Evolutionary conservation across 2,329 filamentous ascomycete species (phyloP), one percentile per base, ranked within the genome.

Genomic region (Cryphonectria japonica): DNA sequence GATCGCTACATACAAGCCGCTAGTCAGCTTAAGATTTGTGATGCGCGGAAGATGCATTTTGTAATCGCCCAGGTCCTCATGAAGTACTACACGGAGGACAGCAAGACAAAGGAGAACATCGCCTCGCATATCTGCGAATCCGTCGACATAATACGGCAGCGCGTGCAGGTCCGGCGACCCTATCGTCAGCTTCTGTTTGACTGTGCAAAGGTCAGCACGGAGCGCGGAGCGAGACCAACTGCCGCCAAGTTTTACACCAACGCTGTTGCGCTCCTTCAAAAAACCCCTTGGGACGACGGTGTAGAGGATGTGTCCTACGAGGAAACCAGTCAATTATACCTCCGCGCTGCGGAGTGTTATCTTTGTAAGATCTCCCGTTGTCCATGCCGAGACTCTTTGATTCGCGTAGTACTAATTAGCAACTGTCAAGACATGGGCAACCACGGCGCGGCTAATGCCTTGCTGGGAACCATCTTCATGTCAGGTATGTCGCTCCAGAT

Each of bases 1-100:
- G 95, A 98, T 79, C 89, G 95, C 67, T 97, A 97, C 76, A 87
- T 94, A 66, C 90, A 92, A 78, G 93, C 93, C 22, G 90, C 93
- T 7, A 85, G 88, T 19, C 86, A 88, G 6, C 83, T 97, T 67
- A 89, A 88, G 73, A 90, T 95, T 77, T 90, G 88, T 76, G 89
- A 92, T 69, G 83, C 87, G 32, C 84, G 87, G 29, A 92, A 92
- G 75, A 98, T 98, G 95, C 94, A 98, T 80, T 98, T 95, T 76
- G 89, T 94, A 62, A 93, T 98, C 76, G 92, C 93, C 0, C 91
- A 93, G 77, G 92, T 91, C 0, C 88, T 98, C 74, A 88, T 95
- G 79, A 92, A 92, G 75, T 91, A 94, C 75, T 89, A 87, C 72
- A 78, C 83, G 9, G 80, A 87, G 34, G 90, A 94, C 72, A 84